A percentile compares a stretch with the other conserved stretches of the same genome.
phyloP scores from a whole-genome alignment of 1,139 yeast species.

The Hansenula sp. region DNA sequence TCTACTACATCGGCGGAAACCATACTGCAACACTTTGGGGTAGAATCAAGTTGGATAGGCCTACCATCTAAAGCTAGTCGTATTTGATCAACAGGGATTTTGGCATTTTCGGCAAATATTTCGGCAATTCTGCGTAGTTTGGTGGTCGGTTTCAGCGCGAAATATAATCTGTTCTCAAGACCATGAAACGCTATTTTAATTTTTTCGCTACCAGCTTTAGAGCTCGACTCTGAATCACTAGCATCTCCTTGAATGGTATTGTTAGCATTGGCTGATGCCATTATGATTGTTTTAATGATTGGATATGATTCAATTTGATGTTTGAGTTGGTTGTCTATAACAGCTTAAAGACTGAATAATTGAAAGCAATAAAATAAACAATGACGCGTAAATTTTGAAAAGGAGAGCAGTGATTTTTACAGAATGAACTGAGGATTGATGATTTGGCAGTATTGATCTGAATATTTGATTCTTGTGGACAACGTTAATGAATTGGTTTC shows the following conservation, averaged over 20 bases:
- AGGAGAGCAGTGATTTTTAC: too few species aligned
- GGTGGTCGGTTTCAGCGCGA: slow-evolving; percentile 11
- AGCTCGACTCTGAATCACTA: not conserved
- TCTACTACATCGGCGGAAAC: slow-evolving; percentile 10
- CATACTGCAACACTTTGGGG: slow-evolving; percentile 11
- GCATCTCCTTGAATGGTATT: not conserved
- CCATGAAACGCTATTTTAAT: slow-evolving; percentile 16
- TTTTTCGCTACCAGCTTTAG: slow-evolving; percentile 3
- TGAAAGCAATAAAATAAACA: too few species aligned
- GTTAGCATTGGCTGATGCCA: not conserved
- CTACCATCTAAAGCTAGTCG: slow-evolving; percentile 9
- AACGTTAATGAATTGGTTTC: too few species aligned
- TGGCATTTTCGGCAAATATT: slow-evolving; percentile 10
- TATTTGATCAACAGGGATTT: slow-evolving; percentile 2
- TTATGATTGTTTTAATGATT: not conserved
- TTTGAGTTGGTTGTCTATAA: too few species aligned
- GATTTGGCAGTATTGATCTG: too few species aligned
- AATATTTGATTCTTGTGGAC: too few species aligned
- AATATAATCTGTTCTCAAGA: slow-evolving; percentile 10
- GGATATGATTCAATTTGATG: too few species aligned
- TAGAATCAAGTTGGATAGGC: slow-evolving; percentile 1
- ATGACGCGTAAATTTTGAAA: too few species aligned
- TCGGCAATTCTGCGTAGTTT: slow-evolving; percentile 14
- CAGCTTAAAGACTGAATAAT: too few species aligned
- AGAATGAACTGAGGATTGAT: too few species aligned